phyloP scores from a whole-genome alignment of 106 monocot genomes.

The Chionographis japonica region DNA sequence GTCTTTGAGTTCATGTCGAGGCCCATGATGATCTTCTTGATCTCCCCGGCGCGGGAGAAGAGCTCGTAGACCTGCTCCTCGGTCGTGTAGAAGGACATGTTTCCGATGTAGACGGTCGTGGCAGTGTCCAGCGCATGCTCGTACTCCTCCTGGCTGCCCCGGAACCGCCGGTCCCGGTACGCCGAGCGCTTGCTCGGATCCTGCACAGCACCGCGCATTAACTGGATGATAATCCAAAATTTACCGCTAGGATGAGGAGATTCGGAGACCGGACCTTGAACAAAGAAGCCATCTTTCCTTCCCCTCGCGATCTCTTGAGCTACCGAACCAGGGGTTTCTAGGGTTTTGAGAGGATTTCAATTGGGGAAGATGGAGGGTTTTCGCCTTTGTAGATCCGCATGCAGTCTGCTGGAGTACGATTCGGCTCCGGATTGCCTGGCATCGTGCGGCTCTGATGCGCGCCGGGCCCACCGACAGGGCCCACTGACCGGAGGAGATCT shows the following conservation, averaged over 20 bases:
- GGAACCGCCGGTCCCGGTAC: conserved; percentile 87
- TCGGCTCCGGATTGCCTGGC: too few species aligned
- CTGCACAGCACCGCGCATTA: conserved; percentile 14
- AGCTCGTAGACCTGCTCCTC: conserved; percentile 99
- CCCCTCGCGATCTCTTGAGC: not conserved
- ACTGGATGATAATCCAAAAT: not conserved
- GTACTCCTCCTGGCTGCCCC: conserved; percentile 89
- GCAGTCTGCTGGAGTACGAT: too few species aligned
- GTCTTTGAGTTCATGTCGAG: conserved; percentile 95
- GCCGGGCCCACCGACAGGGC: too few species aligned
- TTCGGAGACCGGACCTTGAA: conserved; percentile 20
- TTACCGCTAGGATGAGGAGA: not conserved
- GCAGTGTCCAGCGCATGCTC: conserved; percentile 69
- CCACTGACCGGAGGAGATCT: too few species aligned
- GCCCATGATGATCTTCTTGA: conserved; percentile 99
- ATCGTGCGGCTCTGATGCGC: too few species aligned
- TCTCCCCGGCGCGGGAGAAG: conserved; percentile 94
- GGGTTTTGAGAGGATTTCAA: too few species aligned
- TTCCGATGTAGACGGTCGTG: conserved; percentile 75
- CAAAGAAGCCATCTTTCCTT: conserved; percentile 29
- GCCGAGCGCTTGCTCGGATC: conserved; percentile 81
- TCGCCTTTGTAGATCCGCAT: too few species aligned
- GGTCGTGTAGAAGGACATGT: conserved; percentile 98
- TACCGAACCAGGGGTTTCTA: too few species aligned
- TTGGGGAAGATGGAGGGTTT: too few species aligned